These are phyloP conservation scores for Nannochloropsis salina DNA, from an alignment of 108 stramenopile species.

Conservation along the genomic window DNA sequence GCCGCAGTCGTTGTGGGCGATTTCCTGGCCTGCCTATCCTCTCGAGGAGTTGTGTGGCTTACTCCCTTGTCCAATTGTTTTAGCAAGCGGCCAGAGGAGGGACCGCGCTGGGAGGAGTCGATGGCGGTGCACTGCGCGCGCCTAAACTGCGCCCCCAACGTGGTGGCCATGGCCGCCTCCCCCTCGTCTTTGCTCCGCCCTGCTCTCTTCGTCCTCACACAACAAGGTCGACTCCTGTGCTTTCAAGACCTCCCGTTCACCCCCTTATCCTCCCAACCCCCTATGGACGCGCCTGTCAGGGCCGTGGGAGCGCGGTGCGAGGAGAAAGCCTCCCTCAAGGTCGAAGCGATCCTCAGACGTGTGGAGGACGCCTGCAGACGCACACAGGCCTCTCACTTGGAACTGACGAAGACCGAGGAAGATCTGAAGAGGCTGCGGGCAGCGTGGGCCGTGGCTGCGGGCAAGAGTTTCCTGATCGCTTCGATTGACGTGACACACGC, in stretches of 20 bases:
- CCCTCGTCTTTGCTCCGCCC: background rate
- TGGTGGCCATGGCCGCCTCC: background rate
- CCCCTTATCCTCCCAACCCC: background rate
- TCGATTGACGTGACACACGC: background rate
- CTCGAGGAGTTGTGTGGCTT: background rate
- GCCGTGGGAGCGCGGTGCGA: too few relatives aligned
- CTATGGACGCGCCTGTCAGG: too few relatives aligned
- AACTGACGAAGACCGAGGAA: background rate
- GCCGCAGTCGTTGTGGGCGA: conserved; percentile 1
- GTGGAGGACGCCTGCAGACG: background rate
- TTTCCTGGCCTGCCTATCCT: background rate
- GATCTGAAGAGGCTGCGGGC: background rate
- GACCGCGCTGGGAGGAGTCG: too few relatives aligned
- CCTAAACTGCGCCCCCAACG: background rate
- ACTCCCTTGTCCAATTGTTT: background rate
- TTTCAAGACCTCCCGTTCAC: background rate
- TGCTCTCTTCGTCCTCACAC: background rate
- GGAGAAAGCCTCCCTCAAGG: background rate
- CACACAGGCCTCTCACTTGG: background rate
- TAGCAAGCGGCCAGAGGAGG: too few relatives aligned
- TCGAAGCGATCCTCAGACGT: background rate
- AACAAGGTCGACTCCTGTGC: background rate
- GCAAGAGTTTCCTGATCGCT: background rate
- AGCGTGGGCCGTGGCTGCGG: background rate
- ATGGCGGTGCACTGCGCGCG: background rate